Conservation (phyloP, 1,284 basidiomycete genomes). For the Kwoniella shivajii region DNA sequence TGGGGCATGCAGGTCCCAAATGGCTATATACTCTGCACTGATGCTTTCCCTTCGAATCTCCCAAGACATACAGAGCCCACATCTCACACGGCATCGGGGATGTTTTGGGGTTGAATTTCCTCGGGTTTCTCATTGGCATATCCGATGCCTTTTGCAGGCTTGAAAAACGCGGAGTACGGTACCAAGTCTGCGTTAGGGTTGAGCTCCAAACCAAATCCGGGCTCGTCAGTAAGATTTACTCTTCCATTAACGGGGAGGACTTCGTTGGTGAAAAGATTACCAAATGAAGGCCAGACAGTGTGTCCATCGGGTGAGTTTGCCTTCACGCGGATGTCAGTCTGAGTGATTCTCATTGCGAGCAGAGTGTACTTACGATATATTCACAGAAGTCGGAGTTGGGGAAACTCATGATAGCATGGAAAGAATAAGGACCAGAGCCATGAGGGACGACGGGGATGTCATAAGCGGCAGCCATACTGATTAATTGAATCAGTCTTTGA, state of each 20-base stretch:
- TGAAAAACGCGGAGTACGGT: conserved; percentile 50
- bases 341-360: background rate
- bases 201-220: conserved; percentile 59
- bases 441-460: conserved; percentile 62
- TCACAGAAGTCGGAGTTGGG: conserved; percentile 52
- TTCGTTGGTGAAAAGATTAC: conserved; percentile 60
- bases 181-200: conserved; percentile 57
- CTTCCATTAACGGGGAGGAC: conserved; percentile 57
- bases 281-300: conserved; percentile 58
- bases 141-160: conserved; percentile 35
- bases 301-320: conserved; percentile 61
- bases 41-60: background rate
- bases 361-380: conserved; percentile 51
- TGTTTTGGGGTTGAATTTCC: background rate
- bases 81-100: background rate
- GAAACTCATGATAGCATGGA: conserved; percentile 53
- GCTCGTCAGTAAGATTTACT: conserved; percentile 55
- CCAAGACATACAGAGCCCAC: no score
- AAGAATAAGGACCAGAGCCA: conserved; percentile 56
- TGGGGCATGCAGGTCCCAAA: no score
- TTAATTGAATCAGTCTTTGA: background rate
- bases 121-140: conserved; percentile 31
- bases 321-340: conserved; percentile 7
- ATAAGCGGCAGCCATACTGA: conserved; percentile 49
- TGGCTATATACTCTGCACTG: no score